phyloP scores from a whole-genome alignment of 1,284 basidiomycete species.

The Ceratobasidium theobromae region DNA sequence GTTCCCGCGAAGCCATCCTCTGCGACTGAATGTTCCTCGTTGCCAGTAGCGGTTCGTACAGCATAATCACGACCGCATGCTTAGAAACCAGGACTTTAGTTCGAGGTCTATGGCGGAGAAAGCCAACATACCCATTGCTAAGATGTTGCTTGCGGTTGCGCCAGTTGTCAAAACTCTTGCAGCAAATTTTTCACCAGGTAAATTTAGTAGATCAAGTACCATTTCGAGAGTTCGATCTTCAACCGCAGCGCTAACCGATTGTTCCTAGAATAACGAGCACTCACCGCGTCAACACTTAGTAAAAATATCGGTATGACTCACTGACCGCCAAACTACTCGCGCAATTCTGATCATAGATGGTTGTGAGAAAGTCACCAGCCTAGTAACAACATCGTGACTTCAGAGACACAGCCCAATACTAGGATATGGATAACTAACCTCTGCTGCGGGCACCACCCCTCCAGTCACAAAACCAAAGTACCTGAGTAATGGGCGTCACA shows the following conservation, averaged over 20 bases:
- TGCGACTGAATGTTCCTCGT: slow-evolving; percentile 45
- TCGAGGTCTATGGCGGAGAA: not conserved
- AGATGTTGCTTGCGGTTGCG: slow-evolving; percentile 51
- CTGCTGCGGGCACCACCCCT: slow-evolving; percentile 47
- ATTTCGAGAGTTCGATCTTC: slow-evolving; percentile 48
- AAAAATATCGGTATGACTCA: not conserved
- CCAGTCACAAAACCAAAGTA: slow-evolving; percentile 54
- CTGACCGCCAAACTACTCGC: slow-evolving; percentile 1
- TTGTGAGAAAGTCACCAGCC: slow-evolving; percentile 39
- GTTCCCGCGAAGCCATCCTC: slow-evolving; percentile 46
- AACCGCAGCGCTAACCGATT: slow-evolving; percentile 46
- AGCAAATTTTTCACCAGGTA: slow-evolving; percentile 43
- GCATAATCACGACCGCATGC: slow-evolving; percentile 45
- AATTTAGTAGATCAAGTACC: slow-evolving; percentile 47
- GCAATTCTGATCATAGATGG: slow-evolving; percentile 47
- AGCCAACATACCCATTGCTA: slow-evolving; percentile 46
- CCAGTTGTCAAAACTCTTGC: slow-evolving; percentile 52
- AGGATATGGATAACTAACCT: slow-evolving; percentile 46
- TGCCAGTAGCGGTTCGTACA: slow-evolving; percentile 39
- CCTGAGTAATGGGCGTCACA: no score
- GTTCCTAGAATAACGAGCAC: slow-evolving; percentile 40
- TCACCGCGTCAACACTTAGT: not conserved
- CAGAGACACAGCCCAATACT: slow-evolving; percentile 37
- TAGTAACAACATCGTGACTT: not conserved
- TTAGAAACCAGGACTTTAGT: slow-evolving; percentile 27